Evolutionary conservation across 192 early-diverging fungal genomes (phyloP), one percentile per base, ranked within the genome.

Genomic region (Oehlia diaphana): DNA sequence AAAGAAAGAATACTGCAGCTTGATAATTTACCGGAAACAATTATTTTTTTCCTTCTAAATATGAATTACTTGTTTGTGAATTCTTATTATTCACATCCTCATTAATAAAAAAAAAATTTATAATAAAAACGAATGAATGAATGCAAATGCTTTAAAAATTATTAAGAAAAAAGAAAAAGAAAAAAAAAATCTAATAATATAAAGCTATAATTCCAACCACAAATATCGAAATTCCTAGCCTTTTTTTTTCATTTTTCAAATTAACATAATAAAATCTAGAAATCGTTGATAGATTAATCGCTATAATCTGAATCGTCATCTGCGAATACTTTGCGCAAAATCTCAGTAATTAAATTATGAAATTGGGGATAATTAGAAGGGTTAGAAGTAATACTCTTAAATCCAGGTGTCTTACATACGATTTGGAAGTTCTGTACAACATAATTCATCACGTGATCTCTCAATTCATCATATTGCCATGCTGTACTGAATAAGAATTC

Each of bases 391-490:
- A 79, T 71, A 61, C 61, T 79, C 39, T 79, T 79, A 14, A 69
- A 79, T 6, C 42, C 63, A 37, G 14, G 10, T n/a, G 77, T 70
- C 23, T 79, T 23, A 61, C 77, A 39, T 21, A 79, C 31, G 16
- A 21, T 62, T 47, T 16, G 14, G 10, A 79, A 70, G 33, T 79
- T 69, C 10, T 39, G 44, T 9, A 79, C 67, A n/a, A 79, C 66
- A 70, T 50, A 79, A 26, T 70, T 79, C 49, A 70, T 71, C 14
- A 37, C 68, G n/a, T 70, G 66, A 8, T 79, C 67, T 42, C 70
- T 79, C 67, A 79, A 79, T 28, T 79, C 77, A 14, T 67, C 49
- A 58, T 70, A 79, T 39, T 79, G 47, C 77, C 77, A 79, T 28
- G 65, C 77, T 8, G 67, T 70, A 39, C 68, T 68, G 21, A 79